Evolutionary conservation across 352 stramenopile species (phyloP).

Genomic region (Plasmopara viticola): DNA sequence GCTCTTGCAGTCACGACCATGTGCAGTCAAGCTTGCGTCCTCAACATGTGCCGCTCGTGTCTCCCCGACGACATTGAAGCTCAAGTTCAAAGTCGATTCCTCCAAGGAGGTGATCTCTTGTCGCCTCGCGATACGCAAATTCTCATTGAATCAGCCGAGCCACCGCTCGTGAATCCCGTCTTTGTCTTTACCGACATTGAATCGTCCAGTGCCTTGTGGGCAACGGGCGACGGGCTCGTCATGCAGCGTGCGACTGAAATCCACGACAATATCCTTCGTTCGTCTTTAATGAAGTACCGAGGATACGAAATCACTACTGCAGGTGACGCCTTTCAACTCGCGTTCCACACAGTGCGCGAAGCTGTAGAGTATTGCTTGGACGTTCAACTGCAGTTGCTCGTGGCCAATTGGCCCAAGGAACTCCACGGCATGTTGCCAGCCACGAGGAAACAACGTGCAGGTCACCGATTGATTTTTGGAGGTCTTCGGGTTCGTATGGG

Average conservation of each 20-base stretch:
- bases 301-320: conserved; percentile 61
- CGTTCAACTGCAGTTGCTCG: conserved; percentile 46
- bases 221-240: conserved; percentile 30
- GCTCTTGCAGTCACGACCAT: conserved; percentile 43
- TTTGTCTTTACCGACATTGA: conserved; percentile 70
- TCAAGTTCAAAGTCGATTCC: conserved; percentile 31
- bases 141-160: conserved; percentile 33
- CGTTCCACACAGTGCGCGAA: conserved; percentile 52
- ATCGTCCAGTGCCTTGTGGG: conserved; percentile 54
- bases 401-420: conserved; percentile 49
- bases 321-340: conserved; percentile 54
- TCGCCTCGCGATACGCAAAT: conserved; percentile 34
- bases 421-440: conserved; percentile 36
- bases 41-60: conserved; percentile 31
- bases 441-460: conserved; percentile 32
- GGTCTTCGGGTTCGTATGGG: conserved; percentile 55
- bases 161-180: conserved; percentile 42
- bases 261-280: conserved; percentile 52
- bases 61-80: conserved; percentile 38
- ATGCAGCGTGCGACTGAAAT: conserved; percentile 49
- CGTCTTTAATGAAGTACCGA: conserved; percentile 44
- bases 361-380: conserved; percentile 58
- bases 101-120: conserved; percentile 34
- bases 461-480: conserved; percentile 40
- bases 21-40: conserved; percentile 41